A percentile compares a stretch with the other conserved stretches of the same genome.
These are phyloP conservation scores for Globisporangium ultimum DNA, from an alignment of 352 stramenopile genomes.

Conservation along the genomic window DNA sequence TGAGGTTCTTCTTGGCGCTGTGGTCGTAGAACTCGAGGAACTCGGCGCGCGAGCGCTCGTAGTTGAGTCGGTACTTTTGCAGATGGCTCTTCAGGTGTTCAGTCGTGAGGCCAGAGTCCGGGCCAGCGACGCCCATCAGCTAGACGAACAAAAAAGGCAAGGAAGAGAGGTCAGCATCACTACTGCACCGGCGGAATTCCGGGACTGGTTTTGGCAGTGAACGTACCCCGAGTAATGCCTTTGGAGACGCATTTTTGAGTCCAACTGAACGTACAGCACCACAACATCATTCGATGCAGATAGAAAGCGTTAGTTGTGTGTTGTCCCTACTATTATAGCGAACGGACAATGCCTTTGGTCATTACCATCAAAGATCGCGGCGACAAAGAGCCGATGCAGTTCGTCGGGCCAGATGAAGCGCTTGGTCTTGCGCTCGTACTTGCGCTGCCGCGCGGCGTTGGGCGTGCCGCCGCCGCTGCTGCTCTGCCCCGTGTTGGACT, in stretches of 20 bases:
- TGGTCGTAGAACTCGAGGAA: constrained; percentile 87
- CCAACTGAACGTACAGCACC: constrained; percentile 40
- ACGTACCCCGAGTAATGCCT: constrained; percentile 68
- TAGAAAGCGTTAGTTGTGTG: too few relatives aligned
- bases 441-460: constrained; percentile 43
- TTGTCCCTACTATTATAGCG: background rate
- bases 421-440: constrained; percentile 88
- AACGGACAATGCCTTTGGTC: too few relatives aligned
- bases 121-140: constrained; percentile 67
- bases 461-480: constrained; percentile 21
- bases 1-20: constrained; percentile 60
- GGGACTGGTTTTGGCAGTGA: too few relatives aligned
- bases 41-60: constrained; percentile 78
- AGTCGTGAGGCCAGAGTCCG: constrained; percentile 65
- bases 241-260: constrained; percentile 85
- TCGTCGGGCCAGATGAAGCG: constrained; percentile 88
- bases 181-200: too few relatives aligned
- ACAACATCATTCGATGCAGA: too few relatives aligned
- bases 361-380: constrained; percentile 82
- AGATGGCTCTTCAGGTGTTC: constrained; percentile 87
- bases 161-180: background rate
- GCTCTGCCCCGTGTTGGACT: constrained; percentile 6
- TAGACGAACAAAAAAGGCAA: constrained; percentile 20
- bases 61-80: constrained; percentile 88
- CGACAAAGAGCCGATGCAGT: constrained; percentile 84